A percentile compares a stretch with the other conserved stretches of the same genome.
Conservation (phyloP, 768 basidiomycete species). For the Lactarius tabidus region DNA sequence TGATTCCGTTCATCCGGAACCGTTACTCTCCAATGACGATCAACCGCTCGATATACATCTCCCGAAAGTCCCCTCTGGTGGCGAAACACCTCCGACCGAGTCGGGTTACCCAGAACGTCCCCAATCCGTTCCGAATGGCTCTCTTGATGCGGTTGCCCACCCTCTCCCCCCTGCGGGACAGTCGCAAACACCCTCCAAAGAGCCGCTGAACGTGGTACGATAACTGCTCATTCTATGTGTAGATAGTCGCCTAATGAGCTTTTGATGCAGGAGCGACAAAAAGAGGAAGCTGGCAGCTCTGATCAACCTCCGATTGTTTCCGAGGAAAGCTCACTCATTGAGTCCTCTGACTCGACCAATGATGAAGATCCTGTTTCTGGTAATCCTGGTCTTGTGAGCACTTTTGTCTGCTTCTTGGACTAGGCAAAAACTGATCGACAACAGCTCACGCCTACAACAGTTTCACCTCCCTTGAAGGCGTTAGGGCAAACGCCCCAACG, state of each 20-base stretch:
- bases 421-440: background rate
- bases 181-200: background rate
- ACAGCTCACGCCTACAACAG: background rate
- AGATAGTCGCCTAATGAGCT: background rate
- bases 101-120: no score
- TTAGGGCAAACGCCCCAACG: background rate
- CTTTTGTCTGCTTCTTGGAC: background rate
- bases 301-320: background rate
- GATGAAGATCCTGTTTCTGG: background rate
- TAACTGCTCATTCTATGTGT: background rate
- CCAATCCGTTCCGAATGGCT: background rate
- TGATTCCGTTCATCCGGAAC: background rate
- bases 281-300: background rate
- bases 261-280: conserved; percentile 2
- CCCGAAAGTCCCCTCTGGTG: background rate
- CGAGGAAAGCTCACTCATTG: background rate
- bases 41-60: background rate
- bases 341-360: background rate
- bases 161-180: background rate
- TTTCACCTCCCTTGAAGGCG: background rate
- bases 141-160: background rate
- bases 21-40: background rate
- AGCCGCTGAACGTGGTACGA: background rate
- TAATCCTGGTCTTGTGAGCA: background rate
- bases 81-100: background rate